Evolutionary conservation across 2,329 filamentous ascomycete genomes (phyloP).

Genomic region (Colletotrichum lini): DNA sequence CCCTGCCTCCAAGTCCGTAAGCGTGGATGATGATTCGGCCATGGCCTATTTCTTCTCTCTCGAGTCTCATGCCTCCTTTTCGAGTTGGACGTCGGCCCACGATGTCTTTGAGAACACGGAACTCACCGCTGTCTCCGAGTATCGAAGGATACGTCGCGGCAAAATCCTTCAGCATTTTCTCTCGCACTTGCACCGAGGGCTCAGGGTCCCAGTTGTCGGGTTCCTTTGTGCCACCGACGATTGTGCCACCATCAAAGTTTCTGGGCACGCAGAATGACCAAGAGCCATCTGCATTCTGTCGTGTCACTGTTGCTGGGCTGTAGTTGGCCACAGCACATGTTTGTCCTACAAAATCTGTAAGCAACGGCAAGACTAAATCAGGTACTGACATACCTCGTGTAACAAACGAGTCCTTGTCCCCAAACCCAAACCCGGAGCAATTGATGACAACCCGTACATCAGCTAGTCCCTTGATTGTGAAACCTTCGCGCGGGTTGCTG

Average conservation of each 20-base stretch:
- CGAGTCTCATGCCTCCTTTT: conserved; percentile 65
- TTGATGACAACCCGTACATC: conserved; percentile 58
- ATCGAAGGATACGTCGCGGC: conserved; percentile 54
- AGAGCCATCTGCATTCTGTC: conserved; percentile 73
- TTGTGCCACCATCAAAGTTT: conserved; percentile 72
- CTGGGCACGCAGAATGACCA: conserved; percentile 76
- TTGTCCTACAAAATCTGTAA: conserved; percentile 53
- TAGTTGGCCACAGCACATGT: conserved; percentile 61
- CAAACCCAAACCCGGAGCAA: conserved; percentile 62
- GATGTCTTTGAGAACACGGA: conserved; percentile 57
- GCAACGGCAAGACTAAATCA: background rate
- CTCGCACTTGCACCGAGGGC: conserved; percentile 62
- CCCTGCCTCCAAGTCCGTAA: conserved; percentile 73
- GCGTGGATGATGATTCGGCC: conserved; percentile 61
- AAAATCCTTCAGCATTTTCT: conserved; percentile 60
- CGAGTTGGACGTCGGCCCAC: conserved; percentile 63
- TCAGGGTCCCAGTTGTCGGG: conserved; percentile 67
- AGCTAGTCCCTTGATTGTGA: conserved; percentile 49
- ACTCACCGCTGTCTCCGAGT: conserved; percentile 47
- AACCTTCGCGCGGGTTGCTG: conserved; percentile 55
- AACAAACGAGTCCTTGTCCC: conserved; percentile 58
- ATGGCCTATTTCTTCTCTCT: conserved; percentile 58
- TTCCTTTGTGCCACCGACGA: conserved; percentile 78
- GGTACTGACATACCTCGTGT: conserved; percentile 55
- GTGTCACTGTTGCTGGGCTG: conserved; percentile 64